These are phyloP conservation scores for Starmerella scarabaei DNA, from an alignment of 805 yeast species.

Conservation along the genomic window DNA sequence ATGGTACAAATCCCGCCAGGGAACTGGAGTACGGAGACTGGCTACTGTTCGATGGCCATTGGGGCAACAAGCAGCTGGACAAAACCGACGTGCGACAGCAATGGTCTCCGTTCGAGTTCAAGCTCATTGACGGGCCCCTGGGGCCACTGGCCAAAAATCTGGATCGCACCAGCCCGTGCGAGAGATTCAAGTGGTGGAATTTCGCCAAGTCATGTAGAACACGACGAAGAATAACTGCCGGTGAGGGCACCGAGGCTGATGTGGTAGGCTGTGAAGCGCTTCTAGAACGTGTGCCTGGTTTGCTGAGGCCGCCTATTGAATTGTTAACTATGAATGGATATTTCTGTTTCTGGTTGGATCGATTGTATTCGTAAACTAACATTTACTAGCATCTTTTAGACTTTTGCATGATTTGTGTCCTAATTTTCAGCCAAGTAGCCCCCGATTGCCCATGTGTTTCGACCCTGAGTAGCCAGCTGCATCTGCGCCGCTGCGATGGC, in stretches of 20 bases:
- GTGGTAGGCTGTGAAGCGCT: slow-evolving; percentile 15
- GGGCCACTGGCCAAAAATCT: slow-evolving; percentile 81
- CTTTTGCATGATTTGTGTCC: too few species aligned
- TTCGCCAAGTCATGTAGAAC: slow-evolving; percentile 72
- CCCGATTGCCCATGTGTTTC: too few species aligned
- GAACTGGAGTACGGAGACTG: slow-evolving; percentile 52
- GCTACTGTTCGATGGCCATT: slow-evolving; percentile 67
- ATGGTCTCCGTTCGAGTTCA: slow-evolving; percentile 82
- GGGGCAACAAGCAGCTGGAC: slow-evolving; percentile 75
- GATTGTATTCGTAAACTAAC: slow-evolving; percentile 24
- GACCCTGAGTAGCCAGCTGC: too few species aligned
- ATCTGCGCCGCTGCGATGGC: too few species aligned
- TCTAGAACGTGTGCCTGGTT: slow-evolving; percentile 11
- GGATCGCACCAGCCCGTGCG: slow-evolving; percentile 59
- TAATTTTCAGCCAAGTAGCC: too few species aligned
- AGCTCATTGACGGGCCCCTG: slow-evolving; percentile 80
- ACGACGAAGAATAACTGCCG: slow-evolving; percentile 59
- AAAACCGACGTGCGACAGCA: slow-evolving; percentile 65
- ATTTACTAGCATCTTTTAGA: background rate
- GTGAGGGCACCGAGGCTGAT: slow-evolving; percentile 61
- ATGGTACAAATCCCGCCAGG: slow-evolving; percentile 36
- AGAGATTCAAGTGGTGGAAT: slow-evolving; percentile 87
- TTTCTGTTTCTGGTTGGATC: slow-evolving; percentile 52
- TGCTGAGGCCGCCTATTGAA: slow-evolving; percentile 8
- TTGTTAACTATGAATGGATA: slow-evolving; percentile 28